Percentiles rank a stretch among this genome's conserved stretches.
Conservation (phyloP, 331 rosid species). For the Arachis monticola region DNA sequence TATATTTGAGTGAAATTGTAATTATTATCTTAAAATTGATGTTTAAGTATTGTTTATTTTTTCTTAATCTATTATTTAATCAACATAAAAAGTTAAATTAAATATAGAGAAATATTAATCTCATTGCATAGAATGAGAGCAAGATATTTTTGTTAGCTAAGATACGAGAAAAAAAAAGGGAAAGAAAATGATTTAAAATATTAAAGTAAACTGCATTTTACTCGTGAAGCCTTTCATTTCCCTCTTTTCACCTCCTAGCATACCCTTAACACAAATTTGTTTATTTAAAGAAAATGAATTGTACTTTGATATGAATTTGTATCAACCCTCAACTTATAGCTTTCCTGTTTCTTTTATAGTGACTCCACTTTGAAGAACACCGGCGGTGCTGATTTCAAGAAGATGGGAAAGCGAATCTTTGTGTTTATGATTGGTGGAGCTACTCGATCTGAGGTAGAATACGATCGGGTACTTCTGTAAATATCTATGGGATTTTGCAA, state of each 20-base stretch:
- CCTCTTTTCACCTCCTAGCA: neutral
- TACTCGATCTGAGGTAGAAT: conserved; percentile 90
- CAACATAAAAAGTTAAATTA: no score
- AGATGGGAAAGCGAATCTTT: conserved; percentile 84
- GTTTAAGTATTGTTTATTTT: no score
- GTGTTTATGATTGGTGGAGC: conserved; percentile 92
- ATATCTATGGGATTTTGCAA: conserved; percentile 13
- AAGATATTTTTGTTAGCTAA: no score
- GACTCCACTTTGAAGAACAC: conserved; percentile 68
- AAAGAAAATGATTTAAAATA: no score
- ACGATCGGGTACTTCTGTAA: conserved; percentile 34
- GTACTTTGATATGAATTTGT: conserved; percentile 8
- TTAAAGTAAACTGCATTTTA: no score
- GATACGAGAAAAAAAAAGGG: no score
- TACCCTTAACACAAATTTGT: conserved; percentile 2
- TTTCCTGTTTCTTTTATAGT: conserved; percentile 48
- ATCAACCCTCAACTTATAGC: conserved; percentile 4
- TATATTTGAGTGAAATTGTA: no score
- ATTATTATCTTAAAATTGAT: no score
- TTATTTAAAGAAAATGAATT: neutral
- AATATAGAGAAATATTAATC: no score
- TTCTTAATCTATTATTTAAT: no score
- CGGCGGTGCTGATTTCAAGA: conserved; percentile 63
- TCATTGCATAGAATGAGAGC: no score
- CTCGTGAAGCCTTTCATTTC: no score